Conservation (phyloP, 345 rosid genomes). For the Citrus australasica region DNA sequence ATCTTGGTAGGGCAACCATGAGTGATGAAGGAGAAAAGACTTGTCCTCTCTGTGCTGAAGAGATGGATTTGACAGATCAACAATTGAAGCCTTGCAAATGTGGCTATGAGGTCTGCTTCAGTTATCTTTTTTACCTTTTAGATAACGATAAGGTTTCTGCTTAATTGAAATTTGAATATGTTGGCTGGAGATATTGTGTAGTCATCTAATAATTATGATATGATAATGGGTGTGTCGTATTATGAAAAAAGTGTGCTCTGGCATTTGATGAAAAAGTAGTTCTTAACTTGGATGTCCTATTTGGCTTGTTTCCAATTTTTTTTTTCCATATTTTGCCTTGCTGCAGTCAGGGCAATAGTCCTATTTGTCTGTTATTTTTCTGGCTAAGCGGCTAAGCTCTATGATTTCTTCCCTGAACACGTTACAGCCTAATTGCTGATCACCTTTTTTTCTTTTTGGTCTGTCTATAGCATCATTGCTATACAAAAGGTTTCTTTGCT, state of each 20-base stretch:
- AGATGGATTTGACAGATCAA: constrained; percentile 94
- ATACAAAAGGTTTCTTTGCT: not conserved
- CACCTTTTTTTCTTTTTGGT: not conserved
- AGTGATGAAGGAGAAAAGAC: constrained; percentile 81
- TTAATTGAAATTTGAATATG: not conserved
- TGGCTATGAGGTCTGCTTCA: constrained; percentile 73
- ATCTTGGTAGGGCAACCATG: constrained; percentile 51
- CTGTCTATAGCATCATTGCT: not conserved
- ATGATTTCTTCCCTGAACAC: not conserved
- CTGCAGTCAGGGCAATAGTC: not conserved
- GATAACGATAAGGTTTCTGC: not conserved
- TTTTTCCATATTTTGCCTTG: not conserved
- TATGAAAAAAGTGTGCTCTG: not conserved
- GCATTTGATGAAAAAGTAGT: not conserved
- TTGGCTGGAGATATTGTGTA: not conserved
- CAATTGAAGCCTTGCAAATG: constrained; percentile 95
- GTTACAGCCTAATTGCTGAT: not conserved
- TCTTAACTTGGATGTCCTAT: not conserved
- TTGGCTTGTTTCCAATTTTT: not conserved
- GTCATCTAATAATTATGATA: not conserved
- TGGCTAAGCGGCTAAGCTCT: not conserved
- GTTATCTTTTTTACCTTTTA: not conserved
- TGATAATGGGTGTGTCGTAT: not conserved
- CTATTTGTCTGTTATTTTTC: not conserved
- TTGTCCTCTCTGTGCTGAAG: constrained; percentile 89